Conservation (phyloP, 176 grass and related monocot species). For the Musa itinerans region DNA sequence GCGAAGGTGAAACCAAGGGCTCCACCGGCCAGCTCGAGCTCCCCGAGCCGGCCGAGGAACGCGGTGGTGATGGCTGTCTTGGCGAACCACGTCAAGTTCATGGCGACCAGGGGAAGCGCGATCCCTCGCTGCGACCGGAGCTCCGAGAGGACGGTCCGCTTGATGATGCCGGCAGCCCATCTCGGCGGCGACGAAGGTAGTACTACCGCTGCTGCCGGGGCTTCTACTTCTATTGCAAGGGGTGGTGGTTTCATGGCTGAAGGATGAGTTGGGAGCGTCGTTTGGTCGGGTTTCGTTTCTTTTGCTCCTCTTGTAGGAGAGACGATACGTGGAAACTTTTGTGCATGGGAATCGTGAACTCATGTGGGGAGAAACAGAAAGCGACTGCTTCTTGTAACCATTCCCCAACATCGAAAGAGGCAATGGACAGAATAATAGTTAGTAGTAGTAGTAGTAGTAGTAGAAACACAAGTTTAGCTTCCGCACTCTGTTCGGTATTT, state of each 20-base stretch:
- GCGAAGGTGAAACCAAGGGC: slow-evolving; percentile 81
- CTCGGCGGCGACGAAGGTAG: neutral
- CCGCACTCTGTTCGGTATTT: too few relatives aligned
- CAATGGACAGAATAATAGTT: too few relatives aligned
- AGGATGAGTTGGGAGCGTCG: too few relatives aligned
- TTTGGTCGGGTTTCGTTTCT: too few relatives aligned
- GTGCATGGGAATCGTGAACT: too few relatives aligned
- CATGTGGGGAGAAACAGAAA: too few relatives aligned
- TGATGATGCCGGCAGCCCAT: slow-evolving; percentile 10
- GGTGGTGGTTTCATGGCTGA: neutral
- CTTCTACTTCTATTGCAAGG: neutral
- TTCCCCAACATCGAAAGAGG: too few relatives aligned
- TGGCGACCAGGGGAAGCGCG: slow-evolving; percentile 55
- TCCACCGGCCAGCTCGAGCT: slow-evolving; percentile 61
- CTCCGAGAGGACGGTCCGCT: slow-evolving; percentile 30
- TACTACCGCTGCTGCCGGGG: neutral
- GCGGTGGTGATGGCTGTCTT: slow-evolving; percentile 59
- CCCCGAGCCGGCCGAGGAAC: slow-evolving; percentile 71
- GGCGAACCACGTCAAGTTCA: slow-evolving; percentile 81
- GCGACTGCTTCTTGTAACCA: too few relatives aligned
- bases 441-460: too few relatives aligned
- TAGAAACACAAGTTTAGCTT: too few relatives aligned
- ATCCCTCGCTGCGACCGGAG: slow-evolving; percentile 53
- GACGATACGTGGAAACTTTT: too few relatives aligned
- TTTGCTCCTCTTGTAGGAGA: too few relatives aligned